Conservation (phyloP, 768 basidiomycete species). For the Hortiboletus campestris region DNA sequence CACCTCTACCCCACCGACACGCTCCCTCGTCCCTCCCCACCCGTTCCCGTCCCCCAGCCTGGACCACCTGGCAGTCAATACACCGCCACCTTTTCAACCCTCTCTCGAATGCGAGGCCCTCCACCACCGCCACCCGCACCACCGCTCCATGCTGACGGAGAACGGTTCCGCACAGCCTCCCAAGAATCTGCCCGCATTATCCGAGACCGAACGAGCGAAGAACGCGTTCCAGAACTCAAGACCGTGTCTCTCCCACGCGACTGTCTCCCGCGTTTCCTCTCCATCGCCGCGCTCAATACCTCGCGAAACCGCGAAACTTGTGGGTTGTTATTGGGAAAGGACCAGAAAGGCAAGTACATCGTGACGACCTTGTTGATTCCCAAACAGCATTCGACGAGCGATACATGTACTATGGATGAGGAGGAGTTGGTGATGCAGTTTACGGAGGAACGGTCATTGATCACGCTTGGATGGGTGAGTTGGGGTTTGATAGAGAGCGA, state of each 20-base stretch:
- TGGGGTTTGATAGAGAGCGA: background rate
- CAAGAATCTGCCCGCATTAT: slow-evolving; percentile 36
- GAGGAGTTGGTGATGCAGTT: slow-evolving; percentile 86
- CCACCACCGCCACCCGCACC: slow-evolving; percentile 24
- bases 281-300: slow-evolving; percentile 79
- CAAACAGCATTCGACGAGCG: slow-evolving; percentile 83
- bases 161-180: slow-evolving; percentile 33
- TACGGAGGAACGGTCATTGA: slow-evolving; percentile 74
- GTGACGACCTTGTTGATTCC: slow-evolving; percentile 87
- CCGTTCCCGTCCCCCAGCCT: slow-evolving; percentile 14
- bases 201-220: slow-evolving; percentile 30
- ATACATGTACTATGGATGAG: slow-evolving; percentile 91
- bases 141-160: slow-evolving; percentile 22
- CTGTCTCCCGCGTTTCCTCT: slow-evolving; percentile 71
- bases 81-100: slow-evolving; percentile 24
- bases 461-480: slow-evolving; percentile 90
- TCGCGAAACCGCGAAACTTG: slow-evolving; percentile 81
- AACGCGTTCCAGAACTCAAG: slow-evolving; percentile 48
- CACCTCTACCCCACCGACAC: slow-evolving; percentile 33
- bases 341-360: slow-evolving; percentile 54
- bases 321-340: slow-evolving; percentile 76
- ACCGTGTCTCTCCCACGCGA: slow-evolving; percentile 68
- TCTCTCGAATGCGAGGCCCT: slow-evolving; percentile 26
- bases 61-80: slow-evolving; percentile 15
- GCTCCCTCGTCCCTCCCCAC: slow-evolving; percentile 36